These are phyloP conservation scores for Sarocladium strictum DNA, from an alignment of 2,329 filamentous ascomycete species.

Conservation along the genomic window DNA sequence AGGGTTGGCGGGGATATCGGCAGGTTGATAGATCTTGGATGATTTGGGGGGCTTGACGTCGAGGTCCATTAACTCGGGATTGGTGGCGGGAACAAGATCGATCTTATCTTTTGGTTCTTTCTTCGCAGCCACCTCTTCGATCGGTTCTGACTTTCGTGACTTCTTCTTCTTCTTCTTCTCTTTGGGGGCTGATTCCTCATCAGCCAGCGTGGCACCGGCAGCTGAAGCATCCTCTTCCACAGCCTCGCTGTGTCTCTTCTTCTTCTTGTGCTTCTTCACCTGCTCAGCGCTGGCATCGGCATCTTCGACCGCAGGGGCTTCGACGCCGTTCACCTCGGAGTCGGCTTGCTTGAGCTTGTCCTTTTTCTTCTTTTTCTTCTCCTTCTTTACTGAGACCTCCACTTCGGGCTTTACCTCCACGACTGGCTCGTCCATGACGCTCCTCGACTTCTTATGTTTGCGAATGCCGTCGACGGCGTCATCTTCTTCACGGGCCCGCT, in stretches of 20 bases:
- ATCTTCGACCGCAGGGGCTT: slow-evolving; percentile 8
- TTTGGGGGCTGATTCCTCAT: slow-evolving; percentile 27
- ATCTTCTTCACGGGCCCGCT: slow-evolving; percentile 40
- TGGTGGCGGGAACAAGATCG: slow-evolving; percentile 14
- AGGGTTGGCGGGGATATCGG: slow-evolving; percentile 31
- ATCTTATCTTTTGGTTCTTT: slow-evolving; percentile 10
- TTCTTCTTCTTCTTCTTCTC: slow-evolving; percentile 24
- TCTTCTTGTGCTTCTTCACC: slow-evolving; percentile 25
- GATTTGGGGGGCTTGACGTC: slow-evolving; percentile 25
- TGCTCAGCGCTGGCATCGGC: slow-evolving; percentile 11
- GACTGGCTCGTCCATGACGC: slow-evolving; percentile 28
- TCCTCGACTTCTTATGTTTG: slow-evolving; percentile 46
- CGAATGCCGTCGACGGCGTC: slow-evolving; percentile 31
- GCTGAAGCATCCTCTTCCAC: slow-evolving; percentile 6
- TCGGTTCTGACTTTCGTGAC: slow-evolving; percentile 15
- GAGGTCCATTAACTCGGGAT: slow-evolving; percentile 34
- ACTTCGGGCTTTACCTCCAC: slow-evolving; percentile 19
- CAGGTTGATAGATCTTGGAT: slow-evolving; percentile 29
- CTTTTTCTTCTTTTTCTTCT: slow-evolving; percentile 23
- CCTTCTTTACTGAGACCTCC: slow-evolving; percentile 27
- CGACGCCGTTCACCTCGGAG: slow-evolving; percentile 11
- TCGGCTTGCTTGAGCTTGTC: slow-evolving; percentile 17
- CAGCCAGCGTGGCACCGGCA: slow-evolving; percentile 15
- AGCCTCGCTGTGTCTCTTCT: slow-evolving; percentile 23
- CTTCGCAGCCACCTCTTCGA: slow-evolving; percentile 3